A percentile compares a stretch with the other conserved stretches of the same genome.
phyloP scores from a whole-genome alignment of 179 eudicot species.

The Silene vulgaris region DNA sequence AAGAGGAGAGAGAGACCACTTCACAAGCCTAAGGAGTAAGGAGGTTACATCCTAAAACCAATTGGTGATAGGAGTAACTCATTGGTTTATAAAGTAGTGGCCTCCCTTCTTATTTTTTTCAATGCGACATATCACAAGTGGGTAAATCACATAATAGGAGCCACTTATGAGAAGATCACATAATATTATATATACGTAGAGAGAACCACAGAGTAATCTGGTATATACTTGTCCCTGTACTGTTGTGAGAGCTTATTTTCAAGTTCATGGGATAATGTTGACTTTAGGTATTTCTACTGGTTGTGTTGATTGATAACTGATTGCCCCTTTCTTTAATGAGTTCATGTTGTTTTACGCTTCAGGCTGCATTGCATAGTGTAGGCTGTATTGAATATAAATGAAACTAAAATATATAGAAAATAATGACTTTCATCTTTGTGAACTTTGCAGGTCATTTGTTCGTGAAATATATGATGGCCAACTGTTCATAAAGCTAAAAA shows the following conservation, averaged over 20 bases:
- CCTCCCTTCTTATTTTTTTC: too few relatives aligned
- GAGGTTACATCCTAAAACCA: too few relatives aligned
- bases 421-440: background rate
- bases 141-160: too few relatives aligned
- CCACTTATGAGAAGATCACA: too few relatives aligned
- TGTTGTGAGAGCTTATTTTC: background rate
- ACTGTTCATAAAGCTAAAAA: conserved; percentile 70
- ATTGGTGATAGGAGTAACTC: too few relatives aligned
- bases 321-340: background rate
- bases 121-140: too few relatives aligned
- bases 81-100: too few relatives aligned
- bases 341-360: background rate
- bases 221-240: background rate
- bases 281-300: conserved; percentile 1
- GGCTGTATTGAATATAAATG: background rate
- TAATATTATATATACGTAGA: background rate
- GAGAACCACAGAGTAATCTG: background rate
- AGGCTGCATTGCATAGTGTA: background rate
- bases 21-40: too few relatives aligned
- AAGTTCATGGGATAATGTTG: background rate
- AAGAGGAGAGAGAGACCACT: too few relatives aligned
- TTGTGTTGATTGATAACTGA: conserved; percentile 8
- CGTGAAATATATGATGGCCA: conserved; percentile 93
- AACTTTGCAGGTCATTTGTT: conserved; percentile 61
- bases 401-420: background rate